phyloP scores from a whole-genome alignment of 2,329 filamentous ascomycete species.

The Apiospora koreana region DNA sequence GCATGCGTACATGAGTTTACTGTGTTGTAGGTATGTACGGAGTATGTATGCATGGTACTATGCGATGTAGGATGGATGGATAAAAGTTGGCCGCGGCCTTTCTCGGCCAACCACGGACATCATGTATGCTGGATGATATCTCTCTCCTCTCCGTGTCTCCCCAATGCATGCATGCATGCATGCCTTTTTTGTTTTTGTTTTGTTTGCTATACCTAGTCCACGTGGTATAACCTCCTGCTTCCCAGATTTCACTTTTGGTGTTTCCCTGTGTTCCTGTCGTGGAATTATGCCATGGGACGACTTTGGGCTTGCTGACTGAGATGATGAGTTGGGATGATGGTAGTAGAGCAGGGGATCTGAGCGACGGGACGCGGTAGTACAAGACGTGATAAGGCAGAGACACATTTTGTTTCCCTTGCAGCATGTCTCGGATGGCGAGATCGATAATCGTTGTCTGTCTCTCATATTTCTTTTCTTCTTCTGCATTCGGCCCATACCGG shows the following conservation, averaged over 20 bases:
- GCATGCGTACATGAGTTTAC: no score
- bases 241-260: neutral
- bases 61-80: no score
- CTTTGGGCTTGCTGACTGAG: neutral
- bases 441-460: neutral
- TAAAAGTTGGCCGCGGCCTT: neutral
- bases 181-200: neutral
- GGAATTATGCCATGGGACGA: neutral
- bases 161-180: neutral
- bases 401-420: constrained; percentile 2
- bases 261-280: neutral
- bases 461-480: neutral
- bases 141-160: neutral
- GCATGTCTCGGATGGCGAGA: neutral
- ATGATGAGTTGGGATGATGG: neutral
- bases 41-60: no score
- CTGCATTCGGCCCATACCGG: neutral
- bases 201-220: neutral
- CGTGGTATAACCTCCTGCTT: neutral
- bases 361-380: neutral
- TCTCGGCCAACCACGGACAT: neutral
- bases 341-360: neutral
- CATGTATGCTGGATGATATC: neutral
- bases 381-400: constrained; percentile 8
- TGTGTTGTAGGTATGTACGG: no score